Conservation (phyloP, 805 yeast genomes). For the Saccharomyces paradoxus region DNA sequence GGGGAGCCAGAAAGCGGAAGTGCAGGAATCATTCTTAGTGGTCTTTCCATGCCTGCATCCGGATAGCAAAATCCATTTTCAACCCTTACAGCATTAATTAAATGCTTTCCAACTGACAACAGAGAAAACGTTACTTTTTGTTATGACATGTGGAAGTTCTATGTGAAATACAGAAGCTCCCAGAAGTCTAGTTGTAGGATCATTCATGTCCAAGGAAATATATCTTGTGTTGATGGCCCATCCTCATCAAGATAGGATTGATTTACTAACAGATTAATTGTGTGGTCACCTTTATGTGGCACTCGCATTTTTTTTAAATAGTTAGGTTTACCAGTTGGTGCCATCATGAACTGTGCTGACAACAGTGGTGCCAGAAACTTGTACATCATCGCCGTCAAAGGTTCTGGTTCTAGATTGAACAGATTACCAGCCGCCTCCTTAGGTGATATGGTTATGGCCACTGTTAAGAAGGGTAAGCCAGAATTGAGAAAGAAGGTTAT, state of each 20-base stretch:
- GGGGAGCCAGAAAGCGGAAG: not conserved
- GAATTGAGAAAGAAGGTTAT: constrained; percentile 99
- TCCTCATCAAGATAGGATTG: not conserved
- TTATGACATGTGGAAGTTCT: not conserved
- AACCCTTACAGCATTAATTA: too few relatives aligned
- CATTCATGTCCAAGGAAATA: not conserved
- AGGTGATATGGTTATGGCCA: constrained; percentile 98
- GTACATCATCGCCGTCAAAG: constrained; percentile 95
- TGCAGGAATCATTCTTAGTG: not conserved
- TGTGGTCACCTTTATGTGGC: not conserved
- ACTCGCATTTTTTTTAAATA: constrained; percentile 24
- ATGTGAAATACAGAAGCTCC: not conserved
- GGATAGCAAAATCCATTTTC: not conserved
- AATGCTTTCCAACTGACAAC: not conserved
- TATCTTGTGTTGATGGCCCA: not conserved
- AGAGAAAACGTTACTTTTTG: not conserved
- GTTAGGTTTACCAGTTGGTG: constrained; percentile 98
- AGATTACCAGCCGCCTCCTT: constrained; percentile 99
- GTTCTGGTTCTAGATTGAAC: constrained; percentile 97
- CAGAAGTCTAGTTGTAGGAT: too few relatives aligned
- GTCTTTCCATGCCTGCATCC: not conserved
- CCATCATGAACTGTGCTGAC: constrained; percentile 97
- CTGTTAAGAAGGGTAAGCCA: constrained; percentile 99
- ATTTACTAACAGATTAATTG: constrained; percentile 12
- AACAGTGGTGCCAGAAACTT: constrained; percentile 99